Conservation (phyloP, 352 stramenopile species). For the Pythium folliculosum region DNA sequence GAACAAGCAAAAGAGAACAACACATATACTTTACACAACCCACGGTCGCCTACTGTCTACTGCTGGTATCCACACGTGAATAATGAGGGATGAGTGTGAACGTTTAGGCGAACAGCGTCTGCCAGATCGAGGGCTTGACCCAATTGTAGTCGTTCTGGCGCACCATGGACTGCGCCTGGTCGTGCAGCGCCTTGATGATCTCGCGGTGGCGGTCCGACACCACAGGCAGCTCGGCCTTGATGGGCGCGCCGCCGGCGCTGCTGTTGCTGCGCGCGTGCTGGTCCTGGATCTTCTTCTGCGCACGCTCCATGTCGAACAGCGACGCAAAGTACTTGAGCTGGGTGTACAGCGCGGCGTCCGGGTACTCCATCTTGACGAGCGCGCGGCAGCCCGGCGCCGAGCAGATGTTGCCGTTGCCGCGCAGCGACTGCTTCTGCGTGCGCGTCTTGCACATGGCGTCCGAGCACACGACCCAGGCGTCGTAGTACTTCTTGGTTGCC, state of each 20-base stretch:
- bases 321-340: conserved; percentile 98
- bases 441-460: conserved; percentile 94
- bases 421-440: conserved; percentile 96
- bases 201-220: conserved; percentile 68
- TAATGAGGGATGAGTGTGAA: background rate
- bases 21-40: conserved; percentile 24
- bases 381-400: conserved; percentile 92
- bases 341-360: conserved; percentile 91
- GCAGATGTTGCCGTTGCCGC: conserved; percentile 92
- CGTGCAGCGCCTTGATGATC: conserved; percentile 78
- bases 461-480: conserved; percentile 92
- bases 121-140: conserved; percentile 91
- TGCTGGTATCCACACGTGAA: background rate
- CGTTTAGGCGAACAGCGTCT: conserved; percentile 75
- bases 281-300: conserved; percentile 78
- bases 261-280: conserved; percentile 43
- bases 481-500: conserved; percentile 88
- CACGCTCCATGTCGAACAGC: conserved; percentile 94
- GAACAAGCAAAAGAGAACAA: background rate
- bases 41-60: conserved; percentile 3
- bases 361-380: conserved; percentile 86
- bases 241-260: conserved; percentile 6
- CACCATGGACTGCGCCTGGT: conserved; percentile 80
- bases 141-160: conserved; percentile 93
- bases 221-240: conserved; percentile 39